Base-by-base conservation (phyloP, 1,139 yeast genomes). In the Yamadazyma siamensis region DNA sequence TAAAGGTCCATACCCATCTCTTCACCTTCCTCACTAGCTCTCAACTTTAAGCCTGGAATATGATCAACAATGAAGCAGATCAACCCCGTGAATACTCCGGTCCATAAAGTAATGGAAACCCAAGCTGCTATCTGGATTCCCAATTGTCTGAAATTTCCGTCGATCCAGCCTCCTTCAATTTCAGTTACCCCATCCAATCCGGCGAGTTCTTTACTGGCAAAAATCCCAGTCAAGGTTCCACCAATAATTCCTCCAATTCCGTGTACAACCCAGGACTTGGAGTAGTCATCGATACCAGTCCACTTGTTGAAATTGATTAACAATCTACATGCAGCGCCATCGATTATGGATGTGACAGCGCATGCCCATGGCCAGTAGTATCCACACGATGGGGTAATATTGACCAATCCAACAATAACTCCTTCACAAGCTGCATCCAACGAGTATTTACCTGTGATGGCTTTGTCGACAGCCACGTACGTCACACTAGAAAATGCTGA, bases 331-430 rank as follows among this genome's bases (percentile, higher is more conserved):
- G 76, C 79, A 40, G 75, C 62, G 24, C 85, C 95, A 33, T 89
- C 78, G 22, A 86, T 67, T 30, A 75, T 71, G 46, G 96, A 96
- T 50, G 88, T 84, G 34, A 87, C 77, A 21, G 86, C 77, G 1
- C 96, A 74, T 32, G 91, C 80, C 77, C 89, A 88, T 34, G 89
- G 80, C 36, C 96, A 96, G 32, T 88, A 95, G 51, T 70, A 89
- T 39, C 97, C 97, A 25, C 97, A 96, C 42, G 91, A 96, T 34
- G 98, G 97, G 4, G 97, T 91, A 46, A 89, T 86, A 51, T 95
- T 96, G 27, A 89, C 96, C 38, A 89, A 74, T 41, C 97, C 97
- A 23, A 95, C 88, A 61, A 89, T 80, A 35, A 89, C 88, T 51
- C 98, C 97, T 34, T 86, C 78, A 64, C 97, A 89, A 56, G 89